These are phyloP conservation scores for Pseudonitzschia pungens DNA, from an alignment of 108 stramenopile species.

Conservation along the genomic window DNA sequence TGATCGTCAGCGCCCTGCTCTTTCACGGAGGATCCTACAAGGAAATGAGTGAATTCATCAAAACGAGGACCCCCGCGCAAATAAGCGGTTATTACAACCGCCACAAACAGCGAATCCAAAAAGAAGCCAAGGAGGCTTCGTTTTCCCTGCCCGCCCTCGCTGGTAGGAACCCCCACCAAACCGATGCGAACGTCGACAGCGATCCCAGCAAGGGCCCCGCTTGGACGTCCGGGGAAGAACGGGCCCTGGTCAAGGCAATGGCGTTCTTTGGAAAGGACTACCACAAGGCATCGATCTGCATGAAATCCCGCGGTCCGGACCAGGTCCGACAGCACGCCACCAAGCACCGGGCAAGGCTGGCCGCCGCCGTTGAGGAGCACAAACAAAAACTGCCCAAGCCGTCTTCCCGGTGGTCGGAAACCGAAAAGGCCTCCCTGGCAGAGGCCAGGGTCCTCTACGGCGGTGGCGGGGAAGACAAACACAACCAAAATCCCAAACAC, in stretches of 20 bases:
- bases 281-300: not conserved
- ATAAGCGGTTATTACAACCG: not conserved
- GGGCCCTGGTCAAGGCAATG: not conserved
- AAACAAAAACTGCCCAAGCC: not conserved
- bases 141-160: not conserved
- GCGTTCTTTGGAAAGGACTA: not conserved
- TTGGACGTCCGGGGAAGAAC: slow-evolving; percentile 3
- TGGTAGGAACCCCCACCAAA: not conserved
- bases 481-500: no score
- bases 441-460: not conserved
- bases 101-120: not conserved
- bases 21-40: not conserved
- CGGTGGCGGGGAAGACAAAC: not conserved
- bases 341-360: not conserved
- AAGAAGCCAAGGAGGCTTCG: not conserved
- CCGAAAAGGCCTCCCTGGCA: not conserved
- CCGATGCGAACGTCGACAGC: not conserved
- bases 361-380: not conserved
- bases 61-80: not conserved
- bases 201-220: not conserved
- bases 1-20: not conserved
- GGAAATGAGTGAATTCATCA: slow-evolving; percentile 11
- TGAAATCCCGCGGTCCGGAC: not conserved
- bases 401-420: not conserved
- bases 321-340: not conserved